Conservation (phyloP, 2,329 filamentous ascomycete species). For the Dactylellina cionopaga region DNA sequence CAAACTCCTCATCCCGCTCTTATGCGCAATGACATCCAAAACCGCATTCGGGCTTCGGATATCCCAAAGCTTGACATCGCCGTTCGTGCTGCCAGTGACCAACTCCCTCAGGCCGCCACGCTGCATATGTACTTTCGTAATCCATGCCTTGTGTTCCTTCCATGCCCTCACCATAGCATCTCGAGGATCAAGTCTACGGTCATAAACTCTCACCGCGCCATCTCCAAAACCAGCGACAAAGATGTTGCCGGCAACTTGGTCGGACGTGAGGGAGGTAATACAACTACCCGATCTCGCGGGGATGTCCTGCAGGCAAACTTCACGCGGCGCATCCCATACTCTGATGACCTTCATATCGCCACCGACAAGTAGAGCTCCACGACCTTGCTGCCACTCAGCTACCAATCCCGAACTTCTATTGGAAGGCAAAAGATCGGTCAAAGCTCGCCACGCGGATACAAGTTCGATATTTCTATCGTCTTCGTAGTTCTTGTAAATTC, state of each 20-base stretch:
- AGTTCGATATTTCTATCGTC: constrained; percentile 79
- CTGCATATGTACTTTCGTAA: constrained; percentile 96
- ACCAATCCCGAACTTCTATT: constrained; percentile 95
- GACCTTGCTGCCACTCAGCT: constrained; percentile 99
- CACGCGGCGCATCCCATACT: constrained; percentile 93
- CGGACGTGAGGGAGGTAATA: constrained; percentile 93
- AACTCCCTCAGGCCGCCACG: constrained; percentile 92
- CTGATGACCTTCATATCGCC: constrained; percentile 95
- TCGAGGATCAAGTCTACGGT: constrained; percentile 82
- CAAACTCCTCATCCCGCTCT: constrained; percentile 81
- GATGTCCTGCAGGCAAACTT: constrained; percentile 89
- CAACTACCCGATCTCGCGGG: constrained; percentile 93
- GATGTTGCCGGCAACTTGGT: constrained; percentile 96
- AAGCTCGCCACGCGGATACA: constrained; percentile 87
- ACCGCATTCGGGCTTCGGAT: constrained; percentile 85
- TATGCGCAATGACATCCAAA: constrained; percentile 77
- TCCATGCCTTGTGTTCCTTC: constrained; percentile 96
- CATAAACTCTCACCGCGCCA: constrained; percentile 91
- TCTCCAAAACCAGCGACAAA: constrained; percentile 98
- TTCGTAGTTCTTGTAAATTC: constrained; percentile 93
- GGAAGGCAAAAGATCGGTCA: constrained; percentile 92
- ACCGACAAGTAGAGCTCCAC: constrained; percentile 91
- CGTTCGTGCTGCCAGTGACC: constrained; percentile 87
- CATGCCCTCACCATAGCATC: constrained; percentile 96
- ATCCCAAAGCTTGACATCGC: constrained; percentile 95